Evolutionary conservation across 2,329 filamentous ascomycete species (phyloP), one percentile per base, ranked within the genome.

Genomic region (Alternaria tenuissima): DNA sequence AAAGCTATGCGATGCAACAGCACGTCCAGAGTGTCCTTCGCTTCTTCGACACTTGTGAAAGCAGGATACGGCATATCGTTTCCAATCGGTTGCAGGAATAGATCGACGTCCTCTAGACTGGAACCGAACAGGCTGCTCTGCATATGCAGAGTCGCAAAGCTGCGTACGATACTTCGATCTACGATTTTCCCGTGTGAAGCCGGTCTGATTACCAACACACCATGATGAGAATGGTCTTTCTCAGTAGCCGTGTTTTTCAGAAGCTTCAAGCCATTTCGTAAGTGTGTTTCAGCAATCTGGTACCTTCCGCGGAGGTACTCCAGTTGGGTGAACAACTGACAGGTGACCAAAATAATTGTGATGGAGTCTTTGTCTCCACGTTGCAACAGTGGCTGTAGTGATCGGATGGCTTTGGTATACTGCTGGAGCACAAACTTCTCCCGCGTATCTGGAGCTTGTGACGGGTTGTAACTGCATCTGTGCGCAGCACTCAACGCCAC

Each of bases 131-230:
- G 57, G 26, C 42, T 57, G 2, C 46, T 55, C 48, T 70, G 70
- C 5, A 71, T 44, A 9, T 67, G 52, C 3, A 72, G 51, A 14
- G 75, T 70, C 2, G 71, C 68, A 32, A 85, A 81, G 2, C 75
- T 77, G 57, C 83, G 81, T 3, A 80, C 62, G 16, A 86, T 80
- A 73, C 78, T 81, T 39, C 79, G 74, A 44, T 85, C 82, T 0
- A 76, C 66, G 71, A 71, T 5, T 78, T 75, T 22, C 60, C 54
- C 30, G n/a, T 38, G 60, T 53, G 28, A 59, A 46, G 28, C 9
- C 36, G 44, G 36, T 22, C 51, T 55, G n/a, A 57, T 30, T 18
- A 46, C 26, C 1, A 43, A n/a, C 4, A 48, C 18, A 53, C 51
- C 46, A 26, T 49, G 20, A 2, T 38, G 32, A 4, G 14, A 26